Evolutionary conservation across 163 green algal species (phyloP), one percentile per base, ranked within the genome.

Genomic region (Scenedesmus sp.): DNA sequence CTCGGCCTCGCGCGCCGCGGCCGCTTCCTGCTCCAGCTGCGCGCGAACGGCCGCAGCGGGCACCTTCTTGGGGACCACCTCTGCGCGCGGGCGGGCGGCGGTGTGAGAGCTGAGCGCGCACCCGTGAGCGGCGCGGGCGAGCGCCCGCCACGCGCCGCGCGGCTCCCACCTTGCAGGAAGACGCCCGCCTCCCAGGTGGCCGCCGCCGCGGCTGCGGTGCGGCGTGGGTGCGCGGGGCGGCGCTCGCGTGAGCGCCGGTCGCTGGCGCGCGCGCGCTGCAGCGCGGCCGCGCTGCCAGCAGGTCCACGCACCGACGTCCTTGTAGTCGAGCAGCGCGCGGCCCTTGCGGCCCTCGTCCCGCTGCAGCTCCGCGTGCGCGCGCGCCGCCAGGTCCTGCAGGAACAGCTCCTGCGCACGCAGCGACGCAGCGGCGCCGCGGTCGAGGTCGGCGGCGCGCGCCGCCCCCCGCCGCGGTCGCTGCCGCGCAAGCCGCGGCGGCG

Each of bases 61-160:
- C 18, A 75, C 48, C 50, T 75, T 75, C 18, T 53, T 20, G 5
- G 66, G 66, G n/a, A 75, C 66, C 47, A 75, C 66, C 28, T 75
- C 66, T 75, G 66, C 66, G 63, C 17, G n/a, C 4, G n/a, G n/a
- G n/a, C n/a, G n/a, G n/a, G n/a, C n/a, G 15, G 33, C 22, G 39
- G 10, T 10, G n/a, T 26, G 4, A 24, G 36, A 71, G 20, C 20
- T 44, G 3, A 17, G 51, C 39, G 33, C 28, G 6, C 29, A 9
- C 14, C 14, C 44, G 10, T 48, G 13, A 18, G 17, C 22, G 33
- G 29, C n/a, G 20, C 36, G 26, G 44, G 63, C 24, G 7, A n/a
- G n/a, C 34, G 54, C 29, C n/a, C 14, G 2, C 63, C 28, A 42
- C 42, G 39, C 15, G 22, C 63, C 5, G 18, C 3, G 11, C 18